Evolutionary conservation across 805 yeast species (phyloP).

Genomic region (Pichia paraexigua): DNA sequence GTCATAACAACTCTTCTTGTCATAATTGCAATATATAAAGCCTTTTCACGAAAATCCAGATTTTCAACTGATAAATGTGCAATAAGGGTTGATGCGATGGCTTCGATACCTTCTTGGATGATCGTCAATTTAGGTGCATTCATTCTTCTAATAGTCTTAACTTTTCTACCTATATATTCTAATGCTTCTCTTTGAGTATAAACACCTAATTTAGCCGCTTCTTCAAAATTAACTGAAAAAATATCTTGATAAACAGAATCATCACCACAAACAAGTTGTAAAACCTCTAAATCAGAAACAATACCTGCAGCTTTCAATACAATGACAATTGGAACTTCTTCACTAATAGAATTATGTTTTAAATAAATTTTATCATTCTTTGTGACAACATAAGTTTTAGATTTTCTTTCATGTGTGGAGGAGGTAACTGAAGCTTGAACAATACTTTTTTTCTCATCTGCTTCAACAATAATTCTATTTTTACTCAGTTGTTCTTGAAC

Average conservation of each 20-base stretch:
- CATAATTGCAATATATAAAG: conserved; percentile 91
- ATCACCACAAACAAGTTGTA: conserved; percentile 90
- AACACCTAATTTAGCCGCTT: conserved; percentile 76
- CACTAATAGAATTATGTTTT: conserved; percentile 92
- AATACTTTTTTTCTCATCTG: conserved; percentile 87
- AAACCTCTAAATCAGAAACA: conserved; percentile 82
- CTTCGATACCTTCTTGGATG: conserved; percentile 93
- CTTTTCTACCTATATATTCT: conserved; percentile 83
- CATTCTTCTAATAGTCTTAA: conserved; percentile 84
- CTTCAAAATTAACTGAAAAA: conserved; percentile 90
- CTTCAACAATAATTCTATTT: conserved; percentile 96
- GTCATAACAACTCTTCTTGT: conserved; percentile 94
- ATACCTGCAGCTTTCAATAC: conserved; percentile 93
- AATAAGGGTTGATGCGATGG: conserved; percentile 89
- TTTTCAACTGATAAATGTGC: conserved; percentile 85
- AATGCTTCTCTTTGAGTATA: conserved; percentile 92
- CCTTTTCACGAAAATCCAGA: conserved; percentile 87
- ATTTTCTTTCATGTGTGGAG: conserved; percentile 95
- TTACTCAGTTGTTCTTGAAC: conserved; percentile 96
- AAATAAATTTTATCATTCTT: conserved; percentile 83
- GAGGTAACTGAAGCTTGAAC: conserved; percentile 98
- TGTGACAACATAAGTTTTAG: conserved; percentile 92
- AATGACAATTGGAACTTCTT: conserved; percentile 91
- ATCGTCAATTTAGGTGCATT: conserved; percentile 72
- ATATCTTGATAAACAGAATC: conserved; percentile 84